Base-by-base conservation (phyloP, 768 basidiomycete species). In the Macrolepiota dolichaula region DNA sequence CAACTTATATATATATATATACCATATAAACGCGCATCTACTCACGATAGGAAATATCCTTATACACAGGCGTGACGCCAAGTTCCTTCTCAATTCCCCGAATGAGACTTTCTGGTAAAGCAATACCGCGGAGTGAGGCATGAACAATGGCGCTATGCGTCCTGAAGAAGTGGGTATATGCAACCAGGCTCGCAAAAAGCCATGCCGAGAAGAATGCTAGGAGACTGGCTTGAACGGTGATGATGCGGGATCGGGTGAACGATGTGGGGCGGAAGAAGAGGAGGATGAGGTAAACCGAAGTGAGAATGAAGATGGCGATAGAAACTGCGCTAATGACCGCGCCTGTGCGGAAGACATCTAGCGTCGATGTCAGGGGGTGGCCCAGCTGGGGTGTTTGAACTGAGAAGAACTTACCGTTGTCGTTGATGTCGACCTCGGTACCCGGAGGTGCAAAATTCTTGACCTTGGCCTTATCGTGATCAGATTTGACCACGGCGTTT, bases 101-200 rank as follows among this genome's bases (percentile, higher is more conserved):
- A 37, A 61, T 49, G n/a, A 55, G 5, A 1, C 44, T 3, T 1
- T 66, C 61, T 5, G 78, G 72, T 10, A 84, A 32, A 19, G 65
- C 66, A 12, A 71, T 29, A 4, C 68, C 71, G 7, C 65, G 69
- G 57, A 81, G 52, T 22, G 66, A 70, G n/a, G 77, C 80, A n/a
- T 64, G 53, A 54, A 78, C 79, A 25, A 66, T 64, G 24, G 78
- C 80, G 22, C 67, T 65, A 24, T 71, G 72, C 50, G 68, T 83
- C 32, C 73, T 74, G 61, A 77, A 74, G 67, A 78, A 76, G 66
- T 73, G 70, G 15, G 78, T 78, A 66, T 77, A 80, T 6, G 82
- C 72, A 9, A 83, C 71, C 24, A 78, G 69, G 3, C 73, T 70
- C 19, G 78, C 79, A 64, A 83, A 73, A 44, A 84, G 69, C 77